Conservation (phyloP, 768 basidiomycete genomes). For the Scleroderma bovista region DNA sequence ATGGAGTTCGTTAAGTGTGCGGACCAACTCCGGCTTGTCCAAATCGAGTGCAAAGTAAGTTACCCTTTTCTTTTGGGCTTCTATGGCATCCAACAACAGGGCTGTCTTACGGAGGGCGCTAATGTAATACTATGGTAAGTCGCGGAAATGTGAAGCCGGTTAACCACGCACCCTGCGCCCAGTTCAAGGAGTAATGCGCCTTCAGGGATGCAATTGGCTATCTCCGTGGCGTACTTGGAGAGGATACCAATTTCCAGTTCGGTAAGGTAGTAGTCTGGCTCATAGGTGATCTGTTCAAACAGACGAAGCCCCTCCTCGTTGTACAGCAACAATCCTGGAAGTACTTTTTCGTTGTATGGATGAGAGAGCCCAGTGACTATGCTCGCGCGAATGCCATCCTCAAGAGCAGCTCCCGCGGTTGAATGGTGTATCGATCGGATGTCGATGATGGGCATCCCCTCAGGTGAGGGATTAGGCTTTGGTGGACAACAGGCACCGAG, state of each 20-base stretch:
- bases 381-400: neutral
- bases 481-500: too few species aligned
- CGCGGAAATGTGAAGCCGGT: neutral
- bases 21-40: constrained; percentile 4
- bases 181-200: constrained; percentile 2
- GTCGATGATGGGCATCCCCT: neutral
- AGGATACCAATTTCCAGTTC: constrained; percentile 2
- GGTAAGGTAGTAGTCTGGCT: constrained; percentile 6
- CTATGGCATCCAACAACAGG: constrained; percentile 4
- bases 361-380: neutral
- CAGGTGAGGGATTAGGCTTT: neutral
- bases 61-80: constrained; percentile 3
- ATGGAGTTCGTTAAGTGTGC: constrained; percentile 2
- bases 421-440: neutral
- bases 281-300: constrained; percentile 6
- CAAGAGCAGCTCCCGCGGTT: neutral
- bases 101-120: constrained; percentile 5
- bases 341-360: constrained; percentile 5
- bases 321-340: constrained; percentile 5
- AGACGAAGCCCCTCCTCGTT: constrained; percentile 5
- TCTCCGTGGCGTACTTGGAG: neutral
- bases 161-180: neutral
- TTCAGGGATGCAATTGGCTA: constrained; percentile 1
- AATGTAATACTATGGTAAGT: neutral
- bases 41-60: constrained; percentile 6